phyloP scores from a whole-genome alignment of 805 yeast species.

The Teunomyces kruisii region DNA sequence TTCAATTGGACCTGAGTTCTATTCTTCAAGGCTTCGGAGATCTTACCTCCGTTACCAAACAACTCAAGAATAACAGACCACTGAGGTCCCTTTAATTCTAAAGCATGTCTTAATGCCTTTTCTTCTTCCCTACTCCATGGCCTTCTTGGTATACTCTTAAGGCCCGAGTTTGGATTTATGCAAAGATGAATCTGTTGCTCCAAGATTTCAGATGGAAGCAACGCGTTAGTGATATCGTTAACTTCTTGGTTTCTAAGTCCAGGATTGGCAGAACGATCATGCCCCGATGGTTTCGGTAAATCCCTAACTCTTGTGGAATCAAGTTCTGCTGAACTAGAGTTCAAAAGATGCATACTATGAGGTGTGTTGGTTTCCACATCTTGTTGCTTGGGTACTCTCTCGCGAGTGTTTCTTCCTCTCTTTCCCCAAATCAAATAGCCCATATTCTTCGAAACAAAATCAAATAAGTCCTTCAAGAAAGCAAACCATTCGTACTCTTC shows the following conservation, averaged over 20 bases:
- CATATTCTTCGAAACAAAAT: constrained; percentile 73
- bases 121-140: constrained; percentile 92
- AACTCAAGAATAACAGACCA: constrained; percentile 90
- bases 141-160: constrained; percentile 45
- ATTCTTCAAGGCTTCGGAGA: constrained; percentile 79
- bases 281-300: not conserved
- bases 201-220: constrained; percentile 44
- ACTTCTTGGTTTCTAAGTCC: constrained; percentile 17
- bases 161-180: constrained; percentile 26
- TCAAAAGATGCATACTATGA: constrained; percentile 23
- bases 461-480: constrained; percentile 76
- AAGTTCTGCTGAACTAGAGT: not conserved
- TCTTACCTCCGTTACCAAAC: constrained; percentile 92
- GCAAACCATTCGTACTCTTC: constrained; percentile 84
- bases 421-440: constrained; percentile 73
- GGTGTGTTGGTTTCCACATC: constrained; percentile 12
- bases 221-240: constrained; percentile 28
- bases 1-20: constrained; percentile 90
- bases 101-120: constrained; percentile 74
- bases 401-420: constrained; percentile 28
- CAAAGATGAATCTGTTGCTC: constrained; percentile 44
- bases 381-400: constrained; percentile 2
- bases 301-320: not conserved
- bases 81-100: constrained; percentile 83
- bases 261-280: not conserved